A percentile compares a stretch with the other conserved stretches of the same genome.
Conservation (phyloP, 441 rosid genomes). For the Aquilaria agallochum region DNA sequence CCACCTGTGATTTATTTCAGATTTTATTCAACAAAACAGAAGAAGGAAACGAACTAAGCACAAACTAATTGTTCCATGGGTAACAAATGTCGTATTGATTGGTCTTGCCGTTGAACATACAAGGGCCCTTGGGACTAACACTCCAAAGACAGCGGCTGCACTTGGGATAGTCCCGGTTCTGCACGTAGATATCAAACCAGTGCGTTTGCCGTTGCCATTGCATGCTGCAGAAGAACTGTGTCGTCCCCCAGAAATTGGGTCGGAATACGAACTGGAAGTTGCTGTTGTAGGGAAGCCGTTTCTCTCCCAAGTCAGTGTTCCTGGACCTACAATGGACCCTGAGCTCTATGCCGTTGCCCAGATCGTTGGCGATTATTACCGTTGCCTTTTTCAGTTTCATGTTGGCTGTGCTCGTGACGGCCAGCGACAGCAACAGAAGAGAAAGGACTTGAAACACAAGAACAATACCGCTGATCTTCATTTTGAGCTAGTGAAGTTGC, state of each 20-base stretch:
- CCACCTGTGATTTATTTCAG: no score
- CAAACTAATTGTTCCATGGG: not conserved
- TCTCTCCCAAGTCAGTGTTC: conserved; percentile 3
- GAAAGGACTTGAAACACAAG: no score
- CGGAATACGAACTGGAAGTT: conserved; percentile 2
- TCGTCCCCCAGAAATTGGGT: conserved; percentile 5
- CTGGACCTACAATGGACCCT: conserved; percentile 9
- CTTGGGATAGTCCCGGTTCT: conserved; percentile 1
- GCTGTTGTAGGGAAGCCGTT: not conserved
- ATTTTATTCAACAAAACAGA: no score
- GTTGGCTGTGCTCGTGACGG: no score
- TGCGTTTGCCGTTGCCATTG: not conserved
- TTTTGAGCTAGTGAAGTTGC: no score
- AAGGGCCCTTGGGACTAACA: conserved; percentile 5
- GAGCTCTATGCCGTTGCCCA: not conserved
- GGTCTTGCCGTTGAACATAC: not conserved
- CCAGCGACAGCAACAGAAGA: no score
- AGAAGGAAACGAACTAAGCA: not conserved
- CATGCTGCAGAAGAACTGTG: conserved; percentile 12
- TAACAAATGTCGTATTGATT: conserved; percentile 6
- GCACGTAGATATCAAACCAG: conserved; percentile 9
- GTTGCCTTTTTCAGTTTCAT: no score
- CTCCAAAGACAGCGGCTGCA: conserved; percentile 13
- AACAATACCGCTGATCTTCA: no score
- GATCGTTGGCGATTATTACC: conserved; percentile 1